Base-by-base conservation (phyloP, 371 early-diverging fungal genomes). In the Lichtheimia ornata region DNA sequence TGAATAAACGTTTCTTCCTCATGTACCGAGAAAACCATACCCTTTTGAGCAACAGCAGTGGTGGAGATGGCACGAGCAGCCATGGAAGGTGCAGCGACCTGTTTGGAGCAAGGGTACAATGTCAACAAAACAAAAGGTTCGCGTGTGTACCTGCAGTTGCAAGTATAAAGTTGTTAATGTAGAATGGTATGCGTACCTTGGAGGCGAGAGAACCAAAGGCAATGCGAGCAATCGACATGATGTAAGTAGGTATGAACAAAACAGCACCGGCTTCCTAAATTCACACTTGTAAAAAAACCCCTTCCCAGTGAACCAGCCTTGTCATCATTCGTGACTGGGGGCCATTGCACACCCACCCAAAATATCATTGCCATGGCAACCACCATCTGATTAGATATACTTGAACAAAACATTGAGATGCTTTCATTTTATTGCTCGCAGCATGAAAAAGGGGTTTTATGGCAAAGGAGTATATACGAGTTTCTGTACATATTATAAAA, bases 41-140 rank as follows among this genome's bases (percentile, higher is more conserved):
- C 81, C 69, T 80, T 80, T 61, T 80, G 74, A 70, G 71, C 67
- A 50, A 74, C 73, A 44, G 73, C 62, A 62, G 75, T 62, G 62
- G 54, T 67, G 61, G 73, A 64, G 62, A 77, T 66, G 66, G 67
- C 67, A 60, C 80, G 81, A 40, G 70, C 66, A 44, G 77, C 81
- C 71, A 76, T 76, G 58, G 73, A 65, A 65, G 68, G 58, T 17
- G 57, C 61, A 42, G 28, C 61, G 51, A 68, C 30, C 47, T 58
- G 45, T 52, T 22, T n/a, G 22, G 22, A 22, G 9, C 22, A n/a
- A 18, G 47, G 22, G 47, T 22, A 15, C 25, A 35, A 45, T 18
- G 52, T 50, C 30, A 22, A 7, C 13, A 61, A 49, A 24, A 25
- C 30, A 43, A 13, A 17, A 64, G 17, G 11, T 24, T 35, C 27